Percentiles rank a stretch among this genome's conserved stretches.
These are phyloP conservation scores for Alternaria sp. DNA, from an alignment of 2,329 filamentous ascomycete species.

Conservation along the genomic window DNA sequence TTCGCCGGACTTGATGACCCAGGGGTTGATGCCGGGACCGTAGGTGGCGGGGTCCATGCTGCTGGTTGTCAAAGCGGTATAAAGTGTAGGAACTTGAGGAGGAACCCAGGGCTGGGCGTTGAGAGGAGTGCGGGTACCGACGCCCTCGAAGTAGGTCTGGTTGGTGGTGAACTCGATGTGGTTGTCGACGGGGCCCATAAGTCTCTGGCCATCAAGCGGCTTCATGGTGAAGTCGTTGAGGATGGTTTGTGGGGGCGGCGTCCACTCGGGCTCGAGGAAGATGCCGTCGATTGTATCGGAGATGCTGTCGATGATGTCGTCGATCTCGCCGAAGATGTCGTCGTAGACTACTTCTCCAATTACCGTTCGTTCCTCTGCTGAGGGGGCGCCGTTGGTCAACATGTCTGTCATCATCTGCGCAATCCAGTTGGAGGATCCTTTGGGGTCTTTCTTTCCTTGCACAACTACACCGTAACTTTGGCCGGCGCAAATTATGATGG, in stretches of 20 bases:
- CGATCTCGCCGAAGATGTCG: constrained; percentile 7
- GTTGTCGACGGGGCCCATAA: constrained; percentile 66
- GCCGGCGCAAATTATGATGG: constrained; percentile 42
- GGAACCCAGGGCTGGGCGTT: constrained; percentile 72
- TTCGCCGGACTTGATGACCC: constrained; percentile 38
- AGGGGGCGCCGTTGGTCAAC: constrained; percentile 53
- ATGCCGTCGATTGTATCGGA: constrained; percentile 65
- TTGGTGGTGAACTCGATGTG: constrained; percentile 62
- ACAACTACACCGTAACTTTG: constrained; percentile 32
- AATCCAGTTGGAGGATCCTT: constrained; percentile 64
- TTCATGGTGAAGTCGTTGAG: constrained; percentile 74
- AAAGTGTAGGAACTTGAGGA: constrained; percentile 79
- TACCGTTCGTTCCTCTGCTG: constrained; percentile 15
- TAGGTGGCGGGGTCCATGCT: constrained; percentile 51
- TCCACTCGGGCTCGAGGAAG: constrained; percentile 57
- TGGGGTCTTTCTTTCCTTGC: constrained; percentile 16
- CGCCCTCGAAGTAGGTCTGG: constrained; percentile 67
- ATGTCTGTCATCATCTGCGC: constrained; percentile 57
- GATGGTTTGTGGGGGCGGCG: constrained; percentile 58
- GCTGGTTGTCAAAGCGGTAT: constrained; percentile 70
- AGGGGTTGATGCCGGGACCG: constrained; percentile 33
- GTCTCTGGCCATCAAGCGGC: constrained; percentile 68
- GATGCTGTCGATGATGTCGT: background rate
- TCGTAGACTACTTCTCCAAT: constrained; percentile 21
- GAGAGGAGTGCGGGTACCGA: constrained; percentile 58